These are phyloP conservation scores for Ganoderma lingzhi DNA, from an alignment of 1,284 basidiomycete species.

Conservation along the genomic window DNA sequence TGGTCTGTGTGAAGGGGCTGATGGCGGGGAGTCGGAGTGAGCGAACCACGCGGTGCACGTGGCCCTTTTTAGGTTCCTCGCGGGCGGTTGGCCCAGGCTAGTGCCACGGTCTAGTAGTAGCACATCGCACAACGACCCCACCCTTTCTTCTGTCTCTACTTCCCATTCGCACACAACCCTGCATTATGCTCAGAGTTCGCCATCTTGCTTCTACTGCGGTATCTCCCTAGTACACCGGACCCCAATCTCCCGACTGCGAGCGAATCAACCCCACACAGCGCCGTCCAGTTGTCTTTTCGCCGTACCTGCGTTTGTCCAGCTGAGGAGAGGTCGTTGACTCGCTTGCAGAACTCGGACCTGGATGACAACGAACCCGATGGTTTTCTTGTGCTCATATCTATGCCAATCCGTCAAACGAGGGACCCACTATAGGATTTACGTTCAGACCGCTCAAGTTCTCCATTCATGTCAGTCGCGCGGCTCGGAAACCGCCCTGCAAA, in stretches of 20 bases:
- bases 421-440: slow-evolving; percentile 14
- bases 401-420: slow-evolving; percentile 8
- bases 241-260: neutral
- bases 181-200: neutral
- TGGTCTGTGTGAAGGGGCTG: slow-evolving; percentile 24
- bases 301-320: neutral
- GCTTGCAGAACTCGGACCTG: neutral
- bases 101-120: no score
- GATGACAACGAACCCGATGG: neutral
- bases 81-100: neutral
- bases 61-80: slow-evolving; percentile 14
- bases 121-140: neutral
- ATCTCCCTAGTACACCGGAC: slow-evolving; percentile 12
- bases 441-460: neutral
- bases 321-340: neutral
- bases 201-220: neutral
- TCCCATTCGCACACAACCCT: slow-evolving; percentile 12
- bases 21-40: slow-evolving; percentile 18
- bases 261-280: neutral
- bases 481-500: slow-evolving; percentile 3
- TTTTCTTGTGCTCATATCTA: neutral
- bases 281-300: neutral
- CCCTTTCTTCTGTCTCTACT: neutral
- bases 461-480: neutral
- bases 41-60: slow-evolving; percentile 28